Evolutionary conservation across 331 rosid genomes (phyloP), one percentile per base, ranked within the genome.

Genomic region (Quercus phellos): DNA sequence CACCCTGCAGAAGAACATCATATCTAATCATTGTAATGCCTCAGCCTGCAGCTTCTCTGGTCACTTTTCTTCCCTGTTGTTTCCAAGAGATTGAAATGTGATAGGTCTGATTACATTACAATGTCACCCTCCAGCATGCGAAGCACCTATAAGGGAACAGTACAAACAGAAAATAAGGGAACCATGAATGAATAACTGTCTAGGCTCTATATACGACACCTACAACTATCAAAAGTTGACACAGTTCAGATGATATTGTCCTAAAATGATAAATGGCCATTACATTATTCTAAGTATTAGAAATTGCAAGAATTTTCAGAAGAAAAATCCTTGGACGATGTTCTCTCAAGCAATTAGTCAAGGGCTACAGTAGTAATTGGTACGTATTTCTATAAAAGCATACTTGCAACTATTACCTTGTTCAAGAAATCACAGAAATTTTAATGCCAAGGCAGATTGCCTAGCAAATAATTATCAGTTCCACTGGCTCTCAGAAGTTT

Each of bases 71-170:
- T 11, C 51, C 26, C 43, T 4, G 46, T 21, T 54, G n/a, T 50
- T 64, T 70, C 64, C 50, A 56, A 56, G 2, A 71, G 61, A 30
- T 19, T 22, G 51, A 75, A 66, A 63, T 54, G 34, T 54, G 55
- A 42, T 29, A 53, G 14, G 26, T 82, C 16, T 67, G 35, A 60
- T 85, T 86, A 85, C 78, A 82, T 42, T 29, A 83, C 81, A 76
- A 87, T 79, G 84, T 89, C 96, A 60, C 93, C 96, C 85, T 94
- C 98, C 87, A 94, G 81, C 83, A 94, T 91, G 77, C 96, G 90
- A 53, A 94, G 97, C 70, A 94, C 98, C 98, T 94, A 19, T 19
- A 56, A 67, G 63, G 68, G 4, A 55, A 26, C 27, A 80, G 55
- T 72, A 17, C 18, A 61, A 12, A 42, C 2, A 74, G 75, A 51